phyloP scores from a whole-genome alignment of 2,329 filamentous ascomycete genomes.

The Ascochyta rabiei region DNA sequence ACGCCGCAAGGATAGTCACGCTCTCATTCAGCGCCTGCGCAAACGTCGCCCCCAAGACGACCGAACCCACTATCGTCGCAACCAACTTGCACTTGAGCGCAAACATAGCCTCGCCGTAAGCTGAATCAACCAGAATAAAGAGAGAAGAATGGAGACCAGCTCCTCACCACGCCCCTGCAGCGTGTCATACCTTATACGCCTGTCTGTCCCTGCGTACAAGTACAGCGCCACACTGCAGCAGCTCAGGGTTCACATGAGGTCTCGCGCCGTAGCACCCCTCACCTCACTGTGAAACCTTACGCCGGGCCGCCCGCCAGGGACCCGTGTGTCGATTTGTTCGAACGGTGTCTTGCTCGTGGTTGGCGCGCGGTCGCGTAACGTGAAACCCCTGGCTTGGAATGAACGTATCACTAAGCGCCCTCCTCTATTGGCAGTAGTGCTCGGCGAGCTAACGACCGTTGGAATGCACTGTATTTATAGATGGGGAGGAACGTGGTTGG shows the following conservation, averaged over 20 bases:
- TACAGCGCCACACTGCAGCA: constrained; percentile 2
- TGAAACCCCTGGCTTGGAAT: constrained; percentile 6
- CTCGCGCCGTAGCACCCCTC: neutral
- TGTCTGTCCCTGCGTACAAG: neutral
- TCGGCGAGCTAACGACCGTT: neutral
- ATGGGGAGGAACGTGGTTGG: constrained; percentile 6
- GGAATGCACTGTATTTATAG: constrained; percentile 1
- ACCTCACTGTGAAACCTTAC: constrained; percentile 1
- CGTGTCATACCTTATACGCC: constrained; percentile 7
- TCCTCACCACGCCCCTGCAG: neutral
- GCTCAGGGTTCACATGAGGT: neutral
- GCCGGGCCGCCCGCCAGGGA: neutral
- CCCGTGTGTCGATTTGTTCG: neutral
- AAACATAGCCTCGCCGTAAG: neutral
- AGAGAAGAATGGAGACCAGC: neutral
- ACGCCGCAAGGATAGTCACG: constrained; percentile 23
- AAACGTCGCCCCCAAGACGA: neutral
- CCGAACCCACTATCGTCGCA: neutral
- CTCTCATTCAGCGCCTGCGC: constrained; percentile 23
- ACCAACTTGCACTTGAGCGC: neutral
- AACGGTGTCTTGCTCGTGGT: constrained; percentile 1
- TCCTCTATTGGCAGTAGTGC: neutral
- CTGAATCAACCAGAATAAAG: neutral
- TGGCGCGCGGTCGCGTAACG: constrained; percentile 2
- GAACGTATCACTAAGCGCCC: constrained; percentile 2